Evolutionary conservation across 129 eudicot species (phyloP).

Genomic region (Pittosporum tobira): DNA sequence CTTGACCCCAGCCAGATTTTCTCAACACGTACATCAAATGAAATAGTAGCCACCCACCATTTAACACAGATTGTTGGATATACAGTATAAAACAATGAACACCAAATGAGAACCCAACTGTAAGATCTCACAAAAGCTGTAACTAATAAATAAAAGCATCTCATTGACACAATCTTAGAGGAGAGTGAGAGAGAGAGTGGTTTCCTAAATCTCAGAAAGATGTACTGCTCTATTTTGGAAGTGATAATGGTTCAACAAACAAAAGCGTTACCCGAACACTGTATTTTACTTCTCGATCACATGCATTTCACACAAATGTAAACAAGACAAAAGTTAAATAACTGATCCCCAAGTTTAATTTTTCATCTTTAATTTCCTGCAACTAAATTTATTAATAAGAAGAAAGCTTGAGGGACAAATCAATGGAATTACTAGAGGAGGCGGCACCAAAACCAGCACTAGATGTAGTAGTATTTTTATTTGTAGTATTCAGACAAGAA

Average conservation of each 20-base stretch:
- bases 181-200: constrained; percentile 12
- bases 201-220: constrained; percentile 8
- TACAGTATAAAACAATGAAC: background rate
- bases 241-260: constrained; percentile 17
- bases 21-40: too few relatives aligned
- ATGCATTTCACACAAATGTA: constrained; percentile 37
- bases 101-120: constrained; percentile 1
- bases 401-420: constrained; percentile 70
- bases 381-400: constrained; percentile 16
- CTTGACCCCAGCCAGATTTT: too few relatives aligned
- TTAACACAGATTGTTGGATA: background rate
- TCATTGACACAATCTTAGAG: constrained; percentile 7
- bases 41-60: background rate
- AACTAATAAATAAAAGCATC: background rate
- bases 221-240: constrained; percentile 32
- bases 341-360: background rate
- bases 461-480: constrained; percentile 15
- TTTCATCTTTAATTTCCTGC: background rate
- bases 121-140: background rate
- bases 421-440: constrained; percentile 37
- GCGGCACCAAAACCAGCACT: constrained; percentile 23
- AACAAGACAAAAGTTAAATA: constrained; percentile 18
- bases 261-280: constrained; percentile 28
- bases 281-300: constrained; percentile 32
- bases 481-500: constrained; percentile 16